Conservation (phyloP, 2,329 filamentous ascomycete genomes). For the Colletotrichum filicis region DNA sequence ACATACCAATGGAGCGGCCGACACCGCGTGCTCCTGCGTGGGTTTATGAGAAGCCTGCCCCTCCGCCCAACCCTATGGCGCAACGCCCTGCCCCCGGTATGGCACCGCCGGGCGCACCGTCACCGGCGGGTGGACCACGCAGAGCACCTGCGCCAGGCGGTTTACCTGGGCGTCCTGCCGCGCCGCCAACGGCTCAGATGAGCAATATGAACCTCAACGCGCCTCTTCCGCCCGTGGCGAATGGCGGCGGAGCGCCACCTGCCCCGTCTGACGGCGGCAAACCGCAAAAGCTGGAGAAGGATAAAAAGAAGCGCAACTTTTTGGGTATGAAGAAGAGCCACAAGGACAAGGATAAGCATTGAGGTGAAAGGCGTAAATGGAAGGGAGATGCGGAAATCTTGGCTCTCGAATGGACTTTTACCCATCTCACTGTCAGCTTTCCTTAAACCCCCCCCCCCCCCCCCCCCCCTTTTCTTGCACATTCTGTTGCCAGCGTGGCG, state of each 20-base stretch:
- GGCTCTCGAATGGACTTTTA: neutral
- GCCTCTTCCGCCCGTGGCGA: conserved; percentile 37
- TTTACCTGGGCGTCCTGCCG: conserved; percentile 48
- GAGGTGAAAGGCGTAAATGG: neutral
- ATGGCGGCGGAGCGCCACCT: conserved; percentile 36
- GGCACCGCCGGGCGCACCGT: conserved; percentile 35
- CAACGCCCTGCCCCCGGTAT: conserved; percentile 42
- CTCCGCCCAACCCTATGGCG: conserved; percentile 55
- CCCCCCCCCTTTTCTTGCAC: neutral
- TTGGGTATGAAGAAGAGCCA: conserved; percentile 67
- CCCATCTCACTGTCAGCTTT: neutral
- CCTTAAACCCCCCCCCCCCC: no score
- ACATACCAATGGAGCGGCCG: conserved; percentile 84
- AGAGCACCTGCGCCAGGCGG: conserved; percentile 42
- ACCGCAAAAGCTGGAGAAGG: conserved; percentile 66
- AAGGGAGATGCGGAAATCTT: neutral
- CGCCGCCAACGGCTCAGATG: conserved; percentile 66
- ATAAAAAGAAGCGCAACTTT: conserved; percentile 71
- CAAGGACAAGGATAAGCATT: conserved; percentile 34
- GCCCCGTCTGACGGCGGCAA: conserved; percentile 49
- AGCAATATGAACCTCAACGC: conserved; percentile 62
- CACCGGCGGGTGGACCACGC: conserved; percentile 37
- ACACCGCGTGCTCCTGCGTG: conserved; percentile 86
- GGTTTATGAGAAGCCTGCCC: conserved; percentile 79
- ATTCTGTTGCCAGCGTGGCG: conserved; percentile 21